Evolutionary conservation across 1,284 basidiomycete species (phyloP).

Genomic region (Volvariella surrecta): DNA sequence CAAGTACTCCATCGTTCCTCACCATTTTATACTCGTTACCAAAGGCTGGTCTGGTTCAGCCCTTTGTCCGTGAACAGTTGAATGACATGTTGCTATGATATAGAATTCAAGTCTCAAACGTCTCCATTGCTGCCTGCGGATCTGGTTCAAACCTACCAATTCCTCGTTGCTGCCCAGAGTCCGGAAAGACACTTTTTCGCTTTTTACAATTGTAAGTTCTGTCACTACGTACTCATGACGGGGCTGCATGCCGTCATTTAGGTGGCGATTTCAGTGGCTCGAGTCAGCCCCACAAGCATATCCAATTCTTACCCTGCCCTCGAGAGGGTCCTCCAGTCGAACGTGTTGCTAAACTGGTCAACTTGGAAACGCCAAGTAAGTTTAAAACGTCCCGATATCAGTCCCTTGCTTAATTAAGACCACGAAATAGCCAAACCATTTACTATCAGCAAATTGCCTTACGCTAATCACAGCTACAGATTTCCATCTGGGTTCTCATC

Average conservation of each 20-base stretch:
- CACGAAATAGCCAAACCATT: conserved; percentile 59
- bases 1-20: conserved; percentile 76
- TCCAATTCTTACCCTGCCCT: conserved; percentile 70
- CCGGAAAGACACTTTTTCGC: conserved; percentile 55
- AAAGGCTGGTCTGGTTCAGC: conserved; percentile 43
- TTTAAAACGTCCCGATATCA: conserved; percentile 2
- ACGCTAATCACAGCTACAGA: conserved; percentile 73
- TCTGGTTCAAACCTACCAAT: conserved; percentile 61
- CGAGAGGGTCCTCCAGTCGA: conserved; percentile 68
- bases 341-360: conserved; percentile 46
- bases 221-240: too few species aligned
- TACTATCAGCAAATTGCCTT: conserved; percentile 57
- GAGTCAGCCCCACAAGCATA: conserved; percentile 81
- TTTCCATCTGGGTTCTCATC: conserved; percentile 43
- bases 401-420: not conserved
- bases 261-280: conserved; percentile 79
- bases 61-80: not conserved
- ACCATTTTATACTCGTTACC: conserved; percentile 76
- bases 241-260: conserved; percentile 19
- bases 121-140: conserved; percentile 74
- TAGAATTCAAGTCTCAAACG: conserved; percentile 69
- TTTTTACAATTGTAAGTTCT: conserved; percentile 74
- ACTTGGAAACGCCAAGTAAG: conserved; percentile 52
- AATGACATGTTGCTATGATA: not conserved
- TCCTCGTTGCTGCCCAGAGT: conserved; percentile 63